These are phyloP conservation scores for Aspergillus carlsbadensis DNA, from an alignment of 495 filamentous ascomycete species.

Conservation along the genomic window DNA sequence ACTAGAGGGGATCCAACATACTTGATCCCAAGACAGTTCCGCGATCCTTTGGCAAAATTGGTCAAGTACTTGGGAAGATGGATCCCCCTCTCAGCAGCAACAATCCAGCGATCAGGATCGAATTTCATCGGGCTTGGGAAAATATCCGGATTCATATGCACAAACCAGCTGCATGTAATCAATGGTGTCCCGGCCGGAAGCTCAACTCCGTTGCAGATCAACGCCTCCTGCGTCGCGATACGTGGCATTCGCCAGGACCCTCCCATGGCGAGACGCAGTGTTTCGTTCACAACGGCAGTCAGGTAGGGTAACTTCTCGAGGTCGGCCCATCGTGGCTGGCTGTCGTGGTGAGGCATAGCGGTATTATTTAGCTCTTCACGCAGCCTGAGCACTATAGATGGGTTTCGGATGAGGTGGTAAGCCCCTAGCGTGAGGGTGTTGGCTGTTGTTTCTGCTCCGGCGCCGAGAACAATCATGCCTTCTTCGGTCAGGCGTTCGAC, in stretches of 20 bases:
- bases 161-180: conserved; percentile 45
- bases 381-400: conserved; percentile 16
- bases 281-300: not conserved
- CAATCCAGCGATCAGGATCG: conserved; percentile 52
- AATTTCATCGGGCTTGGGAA: conserved; percentile 49
- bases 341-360: conserved; percentile 27
- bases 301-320: conserved; percentile 55
- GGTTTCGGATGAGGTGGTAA: conserved; percentile 21
- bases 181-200: conserved; percentile 26
- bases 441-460: conserved; percentile 45
- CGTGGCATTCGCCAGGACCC: not conserved
- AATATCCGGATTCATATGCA: conserved; percentile 44
- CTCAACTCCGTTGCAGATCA: too few relatives aligned
- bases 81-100: conserved; percentile 19
- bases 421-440: conserved; percentile 20
- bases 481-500: conserved; percentile 38
- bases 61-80: conserved; percentile 34
- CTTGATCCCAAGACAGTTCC: conserved; percentile 50
- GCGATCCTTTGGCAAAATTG: conserved; percentile 44
- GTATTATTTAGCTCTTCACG: conserved; percentile 27
- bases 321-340: conserved; percentile 32
- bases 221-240: conserved; percentile 5
- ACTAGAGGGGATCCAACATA: conserved; percentile 15
- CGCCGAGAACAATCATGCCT: conserved; percentile 33
- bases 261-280: not conserved